These are phyloP conservation scores for Blumeria graminis DNA, from an alignment of 2,329 filamentous ascomycete species.

Conservation along the genomic window DNA sequence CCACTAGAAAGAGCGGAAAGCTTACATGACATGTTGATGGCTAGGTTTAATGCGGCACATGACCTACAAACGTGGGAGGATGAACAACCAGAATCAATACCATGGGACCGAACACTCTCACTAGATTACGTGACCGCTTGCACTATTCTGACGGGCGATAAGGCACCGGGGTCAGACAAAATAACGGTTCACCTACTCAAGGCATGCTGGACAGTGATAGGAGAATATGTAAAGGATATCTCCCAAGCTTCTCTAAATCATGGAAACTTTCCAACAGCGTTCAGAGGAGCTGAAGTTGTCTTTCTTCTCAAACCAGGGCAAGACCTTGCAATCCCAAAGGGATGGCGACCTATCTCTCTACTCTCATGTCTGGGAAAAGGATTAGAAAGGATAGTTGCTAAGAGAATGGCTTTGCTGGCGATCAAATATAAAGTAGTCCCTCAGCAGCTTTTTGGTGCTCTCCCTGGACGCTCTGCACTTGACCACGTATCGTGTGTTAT, in stretches of 20 bases:
- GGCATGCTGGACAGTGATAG: not conserved
- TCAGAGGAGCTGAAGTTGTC: not conserved
- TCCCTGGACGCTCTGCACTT: no score
- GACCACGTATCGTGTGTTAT: not conserved
- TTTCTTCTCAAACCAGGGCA: not conserved
- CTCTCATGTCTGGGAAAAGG: not conserved
- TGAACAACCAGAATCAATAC: not conserved
- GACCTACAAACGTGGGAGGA: not conserved
- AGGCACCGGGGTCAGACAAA: not conserved
- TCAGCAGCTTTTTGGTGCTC: not conserved
- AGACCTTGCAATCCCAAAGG: not conserved
- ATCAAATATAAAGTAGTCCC: not conserved
- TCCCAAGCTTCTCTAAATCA: not conserved
- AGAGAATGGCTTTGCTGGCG: not conserved
- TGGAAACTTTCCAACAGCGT: not conserved
- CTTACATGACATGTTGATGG: not conserved
- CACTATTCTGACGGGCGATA: not conserved
- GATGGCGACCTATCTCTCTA: not conserved
- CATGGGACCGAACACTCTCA: no score
- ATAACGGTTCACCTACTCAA: no score
- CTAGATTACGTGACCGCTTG: not conserved
- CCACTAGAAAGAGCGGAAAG: not conserved
- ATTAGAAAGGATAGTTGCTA: not conserved
- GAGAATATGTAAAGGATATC: not conserved
- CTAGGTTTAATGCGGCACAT: not conserved